Percentiles rank a stretch among this genome's conserved stretches.
phyloP scores from a whole-genome alignment of 805 yeast genomes.

The Maudiozyma barnettii region DNA sequence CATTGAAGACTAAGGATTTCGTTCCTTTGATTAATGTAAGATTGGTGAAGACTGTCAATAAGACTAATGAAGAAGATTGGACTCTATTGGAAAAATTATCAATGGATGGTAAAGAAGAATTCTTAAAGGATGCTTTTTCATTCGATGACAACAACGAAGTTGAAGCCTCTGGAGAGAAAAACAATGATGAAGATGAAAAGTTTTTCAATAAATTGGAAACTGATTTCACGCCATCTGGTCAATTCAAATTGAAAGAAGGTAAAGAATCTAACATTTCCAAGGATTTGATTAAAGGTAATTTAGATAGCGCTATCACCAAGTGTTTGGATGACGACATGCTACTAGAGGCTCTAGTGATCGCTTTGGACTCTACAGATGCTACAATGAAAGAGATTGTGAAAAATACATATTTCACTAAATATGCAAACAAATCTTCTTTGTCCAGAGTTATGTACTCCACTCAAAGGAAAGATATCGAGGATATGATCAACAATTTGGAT shows the following conservation, averaged over 20 bases:
- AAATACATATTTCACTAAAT: conserved; percentile 57
- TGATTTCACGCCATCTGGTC: conserved; percentile 41
- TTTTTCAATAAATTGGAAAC: conserved; percentile 32
- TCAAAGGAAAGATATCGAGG: conserved; percentile 46
- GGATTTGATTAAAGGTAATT: conserved; percentile 51
- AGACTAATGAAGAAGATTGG: conserved; percentile 54
- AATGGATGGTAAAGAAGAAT: conserved; percentile 39
- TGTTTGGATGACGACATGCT: conserved; percentile 56
- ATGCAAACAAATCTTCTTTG: conserved; percentile 40
- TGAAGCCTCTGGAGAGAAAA: background rate
- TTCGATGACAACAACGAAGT: conserved; percentile 24
- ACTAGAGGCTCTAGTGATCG: conserved; percentile 73
- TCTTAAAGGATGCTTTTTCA: conserved; percentile 39
- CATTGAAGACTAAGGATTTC: conserved; percentile 49
- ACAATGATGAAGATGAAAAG: conserved; percentile 26
- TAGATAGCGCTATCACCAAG: conserved; percentile 54
- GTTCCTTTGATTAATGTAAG: conserved; percentile 47
- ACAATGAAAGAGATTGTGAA: conserved; percentile 56
- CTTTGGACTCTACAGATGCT: conserved; percentile 54
- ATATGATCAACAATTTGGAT: conserved; percentile 69
- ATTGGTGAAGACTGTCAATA: conserved; percentile 33
- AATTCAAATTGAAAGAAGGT: conserved; percentile 39
- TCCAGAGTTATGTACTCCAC: conserved; percentile 68
- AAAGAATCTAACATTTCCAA: conserved; percentile 37
- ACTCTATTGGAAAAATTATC: conserved; percentile 44